A percentile compares a stretch with the other conserved stretches of the same genome.
These are phyloP conservation scores for Aspergillus sp. DNA, from an alignment of 2,329 filamentous ascomycete genomes.

Conservation along the genomic window DNA sequence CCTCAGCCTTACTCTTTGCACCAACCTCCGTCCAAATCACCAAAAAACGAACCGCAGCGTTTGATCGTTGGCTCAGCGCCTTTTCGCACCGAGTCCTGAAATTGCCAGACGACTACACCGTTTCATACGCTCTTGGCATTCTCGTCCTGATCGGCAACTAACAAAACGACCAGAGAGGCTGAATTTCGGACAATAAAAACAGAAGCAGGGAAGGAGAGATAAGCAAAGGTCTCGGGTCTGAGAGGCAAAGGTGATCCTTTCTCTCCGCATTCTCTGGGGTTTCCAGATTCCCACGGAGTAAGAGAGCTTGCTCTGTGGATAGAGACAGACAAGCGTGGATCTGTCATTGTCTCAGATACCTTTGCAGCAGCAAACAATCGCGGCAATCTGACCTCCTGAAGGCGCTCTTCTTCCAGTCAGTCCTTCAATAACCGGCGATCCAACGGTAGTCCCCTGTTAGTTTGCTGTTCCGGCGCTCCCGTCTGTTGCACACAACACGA, in stretches of 20 bases:
- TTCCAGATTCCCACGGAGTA: neutral
- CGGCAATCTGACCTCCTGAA: neutral
- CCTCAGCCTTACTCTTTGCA: neutral
- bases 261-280: neutral
- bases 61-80: constrained; percentile 2
- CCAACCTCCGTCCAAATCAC: neutral
- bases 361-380: neutral
- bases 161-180: neutral
- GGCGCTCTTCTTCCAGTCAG: neutral
- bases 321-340: neutral
- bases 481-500: too few species aligned
- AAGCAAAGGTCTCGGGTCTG: neutral
- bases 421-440: too few species aligned
- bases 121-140: constrained; percentile 16
- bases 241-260: neutral
- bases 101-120: constrained; percentile 6
- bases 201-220: neutral
- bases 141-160: neutral
- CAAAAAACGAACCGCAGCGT: neutral
- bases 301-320: too few species aligned
- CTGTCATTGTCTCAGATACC: neutral
- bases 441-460: neutral
- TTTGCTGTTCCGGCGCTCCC: neutral
- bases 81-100: constrained; percentile 10
- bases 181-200: neutral